Evolutionary conservation across 345 rosid species (phyloP), one percentile per base, ranked within the genome.

Genomic region (Schrenkiella parvula): DNA sequence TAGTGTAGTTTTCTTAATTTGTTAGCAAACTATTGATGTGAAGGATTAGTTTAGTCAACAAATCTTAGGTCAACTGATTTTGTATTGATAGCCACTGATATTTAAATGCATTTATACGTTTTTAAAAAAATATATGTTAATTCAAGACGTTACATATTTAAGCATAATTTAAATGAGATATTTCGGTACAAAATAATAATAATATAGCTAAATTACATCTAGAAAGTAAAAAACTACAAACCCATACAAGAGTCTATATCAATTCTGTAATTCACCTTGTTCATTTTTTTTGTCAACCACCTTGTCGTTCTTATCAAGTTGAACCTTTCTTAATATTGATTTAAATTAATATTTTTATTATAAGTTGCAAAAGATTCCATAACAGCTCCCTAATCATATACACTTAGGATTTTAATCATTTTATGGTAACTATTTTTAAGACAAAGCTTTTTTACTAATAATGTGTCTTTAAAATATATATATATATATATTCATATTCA

Each of bases 281-380:
- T 18, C 39, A 37, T 15, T 34, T 8, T 47, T 21, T 22, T 48
- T 48, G 8, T 47, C 28, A 47, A 47, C 53, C 31, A 59, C 19
- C 4, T 46, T 37, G 58, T 25, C n/a, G 26, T 35, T 59, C 21
- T 59, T 46, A 70, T 47, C 74, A 60, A 71, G 51, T 60, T 61
- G 61, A 61, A 4, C 4, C 11, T 44, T 46, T 44, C 4, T 35
- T 34, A 34, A 13, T 11, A 8, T 2, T 8, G 17, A 29, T 52
- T 21, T 4, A 14, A 28, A 8, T 17, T 26, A 37, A 18, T 48
- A 48, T 21, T 7, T 7, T 47, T 26, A 19, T 28, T 47, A 26
- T 53, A 61, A 51, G 34, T 68, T 43, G 14, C 67, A 60, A 51
- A 37, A 37, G 46, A 25, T 58, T 47, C 12, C 28, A 52, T 10